Percentiles rank a stretch among this genome's conserved stretches.
Conservation (phyloP, 495 filamentous ascomycete genomes). For the Halenospora varia region DNA sequence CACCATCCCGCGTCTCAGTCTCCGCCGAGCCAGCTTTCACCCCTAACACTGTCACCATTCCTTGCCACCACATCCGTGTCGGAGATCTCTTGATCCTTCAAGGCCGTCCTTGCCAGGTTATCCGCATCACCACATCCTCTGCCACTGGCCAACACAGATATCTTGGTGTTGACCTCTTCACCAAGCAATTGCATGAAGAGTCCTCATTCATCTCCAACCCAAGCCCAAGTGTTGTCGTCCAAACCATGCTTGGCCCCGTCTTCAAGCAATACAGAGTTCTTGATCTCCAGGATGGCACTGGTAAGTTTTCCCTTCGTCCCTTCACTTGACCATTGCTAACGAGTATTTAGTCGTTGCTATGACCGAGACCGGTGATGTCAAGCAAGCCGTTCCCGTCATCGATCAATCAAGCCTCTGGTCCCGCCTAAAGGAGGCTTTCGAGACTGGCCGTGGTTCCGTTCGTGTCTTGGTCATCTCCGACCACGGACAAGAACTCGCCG, state of each 20-base stretch:
- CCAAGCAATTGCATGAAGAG: constrained; percentile 98
- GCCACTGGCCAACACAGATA: constrained; percentile 99
- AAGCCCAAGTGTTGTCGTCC: constrained; percentile 90
- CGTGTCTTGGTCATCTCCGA: constrained; percentile 95
- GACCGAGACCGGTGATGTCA: constrained; percentile 73
- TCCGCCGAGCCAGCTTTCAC: constrained; percentile 24
- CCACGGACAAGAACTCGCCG: constrained; percentile 87
- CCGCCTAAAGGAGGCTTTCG: constrained; percentile 80
- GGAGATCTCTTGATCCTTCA: constrained; percentile 98
- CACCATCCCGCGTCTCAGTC: constrained; percentile 21
- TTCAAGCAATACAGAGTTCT: constrained; percentile 99
- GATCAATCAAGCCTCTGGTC: constrained; percentile 85
- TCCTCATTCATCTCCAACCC: constrained; percentile 97
- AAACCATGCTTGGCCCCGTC: constrained; percentile 99
- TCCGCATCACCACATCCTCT: constrained; percentile 96
- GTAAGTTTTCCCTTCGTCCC: constrained; percentile 13
- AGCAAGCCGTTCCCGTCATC: constrained; percentile 89
- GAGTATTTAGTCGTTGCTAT: constrained; percentile 23
- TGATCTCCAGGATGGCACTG: constrained; percentile 84
- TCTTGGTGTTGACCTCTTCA: constrained; percentile 99
- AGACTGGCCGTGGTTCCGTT: constrained; percentile 87
- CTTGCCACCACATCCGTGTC: constrained; percentile 97
- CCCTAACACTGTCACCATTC: constrained; percentile 93
- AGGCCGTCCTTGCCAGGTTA: constrained; percentile 99
- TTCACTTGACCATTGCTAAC: constrained; percentile 43